These are phyloP conservation scores for Diplosphaera chodatii DNA, from an alignment of 139 green algal species.

Conservation along the genomic window DNA sequence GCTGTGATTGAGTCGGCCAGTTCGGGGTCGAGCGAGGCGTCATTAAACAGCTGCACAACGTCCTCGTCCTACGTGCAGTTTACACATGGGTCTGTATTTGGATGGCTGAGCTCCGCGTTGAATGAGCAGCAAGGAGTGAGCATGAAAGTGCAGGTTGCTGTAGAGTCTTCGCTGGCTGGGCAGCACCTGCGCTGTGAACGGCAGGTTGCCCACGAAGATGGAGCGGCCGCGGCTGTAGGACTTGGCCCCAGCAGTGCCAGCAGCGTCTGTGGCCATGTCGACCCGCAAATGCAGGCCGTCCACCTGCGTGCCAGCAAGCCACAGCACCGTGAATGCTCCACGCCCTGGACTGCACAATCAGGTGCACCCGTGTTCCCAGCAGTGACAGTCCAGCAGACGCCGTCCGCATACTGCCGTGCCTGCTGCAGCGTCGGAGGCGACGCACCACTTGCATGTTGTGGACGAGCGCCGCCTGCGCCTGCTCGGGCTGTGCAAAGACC, in stretches of 20 bases:
- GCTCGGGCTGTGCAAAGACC: conserved; percentile 47
- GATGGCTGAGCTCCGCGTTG: too few species aligned
- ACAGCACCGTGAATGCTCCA: too few species aligned
- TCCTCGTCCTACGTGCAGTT: conserved; percentile 72
- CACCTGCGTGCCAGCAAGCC: conserved; percentile 39
- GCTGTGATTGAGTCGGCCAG: conserved; percentile 11
- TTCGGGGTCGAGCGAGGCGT: neutral
- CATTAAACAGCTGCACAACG: conserved; percentile 42
- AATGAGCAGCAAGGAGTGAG: too few species aligned
- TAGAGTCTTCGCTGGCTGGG: neutral
- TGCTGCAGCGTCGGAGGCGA: too few species aligned
- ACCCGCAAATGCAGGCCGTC: conserved; percentile 73
- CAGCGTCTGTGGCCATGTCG: conserved; percentile 45
- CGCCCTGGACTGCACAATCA: too few species aligned
- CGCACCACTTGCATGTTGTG: conserved; percentile 69
- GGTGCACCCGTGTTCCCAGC: too few species aligned
- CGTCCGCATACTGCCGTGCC: too few species aligned
- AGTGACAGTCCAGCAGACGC: too few species aligned
- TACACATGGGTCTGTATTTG: too few species aligned
- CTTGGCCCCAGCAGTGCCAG: conserved; percentile 13
- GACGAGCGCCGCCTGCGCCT: conserved; percentile 39
- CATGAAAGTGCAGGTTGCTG: too few species aligned
- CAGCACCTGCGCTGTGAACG: conserved; percentile 55
- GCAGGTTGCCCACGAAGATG: conserved; percentile 87
- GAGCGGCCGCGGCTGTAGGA: conserved; percentile 65